Evolutionary conservation across 2,329 filamentous ascomycete species (phyloP), one percentile per base, ranked within the genome.

Genomic region (Colletotrichum kahawae): DNA sequence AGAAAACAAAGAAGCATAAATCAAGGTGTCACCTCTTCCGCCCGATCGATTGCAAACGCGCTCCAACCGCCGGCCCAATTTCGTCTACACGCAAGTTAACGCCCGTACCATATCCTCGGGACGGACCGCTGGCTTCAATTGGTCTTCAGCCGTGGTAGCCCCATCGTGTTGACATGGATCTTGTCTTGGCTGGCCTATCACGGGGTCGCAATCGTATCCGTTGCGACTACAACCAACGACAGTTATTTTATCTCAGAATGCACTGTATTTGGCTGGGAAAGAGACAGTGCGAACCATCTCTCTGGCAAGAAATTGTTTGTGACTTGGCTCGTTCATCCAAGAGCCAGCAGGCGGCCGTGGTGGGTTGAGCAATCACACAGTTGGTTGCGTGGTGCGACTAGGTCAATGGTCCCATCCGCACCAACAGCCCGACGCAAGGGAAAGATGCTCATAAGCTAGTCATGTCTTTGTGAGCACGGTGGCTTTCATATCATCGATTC

Each of bases 271-370:
- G 4, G 9, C 7, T 6, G 29, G 10, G 4, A 33, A 21, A 2
- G 2, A 1, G 31, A 60, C 18, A 34, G 4, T 33, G 18, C 1
- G 18, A 4, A 6, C 1, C 0, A 0, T 1, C 1, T 43, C 10
- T n/a, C 38, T 21, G 43, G 43, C 43, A 12, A 48, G 43, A 48
- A 21, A 4, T 1, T 48, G 9, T n/a, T 48, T 48, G n/a, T 0
- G 43, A 48, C 18, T 13, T 1, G 38, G 18, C 4, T 21, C 1
- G 2, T 21, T 48, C 43, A 48, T 12, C 2, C 3, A 48, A 48
- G 43, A 21, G 21, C 4, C 38, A 2, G 43, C 43, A 48, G n/a
- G 18, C 12, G 18, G 38, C 4, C 2, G 29, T 31, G 29, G 29
- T 31, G 29, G 6, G 29, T 33, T 48, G 38, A 12, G 38, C 38